phyloP scores from a whole-genome alignment of 148 eudicot species.

The Rhododendron ferrugineum region DNA sequence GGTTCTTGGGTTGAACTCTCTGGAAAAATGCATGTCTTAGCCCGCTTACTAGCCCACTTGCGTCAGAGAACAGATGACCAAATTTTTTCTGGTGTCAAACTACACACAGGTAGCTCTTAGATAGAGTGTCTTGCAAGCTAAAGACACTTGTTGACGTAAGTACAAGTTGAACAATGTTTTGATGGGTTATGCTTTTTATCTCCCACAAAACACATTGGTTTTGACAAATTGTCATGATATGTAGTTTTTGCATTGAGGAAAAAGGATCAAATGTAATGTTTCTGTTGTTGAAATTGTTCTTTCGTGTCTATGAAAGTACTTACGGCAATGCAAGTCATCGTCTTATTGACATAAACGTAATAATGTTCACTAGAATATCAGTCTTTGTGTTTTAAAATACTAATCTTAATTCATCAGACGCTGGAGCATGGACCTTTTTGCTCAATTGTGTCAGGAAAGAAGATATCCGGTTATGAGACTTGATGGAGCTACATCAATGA shows the following conservation, averaged over 20 bases:
- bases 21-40: constrained; percentile 96
- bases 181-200: background rate
- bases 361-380: background rate
- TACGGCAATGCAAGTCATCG: background rate
- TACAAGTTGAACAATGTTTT: no score
- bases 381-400: background rate
- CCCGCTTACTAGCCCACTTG: constrained; percentile 74
- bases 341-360: background rate
- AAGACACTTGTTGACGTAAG: background rate
- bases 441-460: constrained; percentile 95
- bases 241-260: background rate
- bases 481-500: constrained; percentile 86
- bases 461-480: constrained; percentile 91
- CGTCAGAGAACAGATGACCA: constrained; percentile 93
- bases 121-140: constrained; percentile 3
- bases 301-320: background rate
- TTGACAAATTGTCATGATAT: background rate
- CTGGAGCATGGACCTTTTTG: constrained; percentile 94
- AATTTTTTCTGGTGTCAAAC: constrained; percentile 94
- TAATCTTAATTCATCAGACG: constrained; percentile 42
- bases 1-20: constrained; percentile 96
- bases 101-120: constrained; percentile 71
- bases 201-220: background rate
- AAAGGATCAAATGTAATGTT: no score
- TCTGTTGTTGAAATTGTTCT: background rate